phyloP scores from a whole-genome alignment of 441 rosid genomes.

The Oxalis stricta region DNA sequence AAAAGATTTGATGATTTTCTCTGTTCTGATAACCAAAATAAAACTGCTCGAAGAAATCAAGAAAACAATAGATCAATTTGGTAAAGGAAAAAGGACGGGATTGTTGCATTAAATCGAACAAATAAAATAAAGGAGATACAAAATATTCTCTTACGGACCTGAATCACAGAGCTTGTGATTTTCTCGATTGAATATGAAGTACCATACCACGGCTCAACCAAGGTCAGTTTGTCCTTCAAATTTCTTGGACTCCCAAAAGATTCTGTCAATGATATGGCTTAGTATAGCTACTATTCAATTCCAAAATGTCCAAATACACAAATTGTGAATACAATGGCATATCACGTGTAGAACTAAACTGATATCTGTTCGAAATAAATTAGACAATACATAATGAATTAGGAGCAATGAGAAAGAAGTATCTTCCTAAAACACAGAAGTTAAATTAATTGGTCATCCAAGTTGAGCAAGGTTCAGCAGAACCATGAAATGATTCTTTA shows the following conservation, averaged over 20 bases:
- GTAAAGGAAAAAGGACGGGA: not conserved
- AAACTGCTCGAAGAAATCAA: not conserved
- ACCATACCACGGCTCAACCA: constrained; percentile 85
- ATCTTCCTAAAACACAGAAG: not conserved
- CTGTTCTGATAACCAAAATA: not conserved
- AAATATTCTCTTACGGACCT: constrained; percentile 33
- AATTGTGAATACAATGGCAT: not conserved
- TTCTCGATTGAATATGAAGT: constrained; percentile 66
- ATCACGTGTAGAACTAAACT: too few species aligned
- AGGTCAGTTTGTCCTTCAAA: constrained; percentile 68
- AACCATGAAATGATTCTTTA: too few species aligned
- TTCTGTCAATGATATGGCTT: constrained; percentile 28
- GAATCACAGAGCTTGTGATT: constrained; percentile 30
- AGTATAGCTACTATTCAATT: constrained; percentile 10
- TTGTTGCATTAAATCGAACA: not conserved
- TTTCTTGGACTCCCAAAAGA: constrained; percentile 80
- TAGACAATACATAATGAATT: not conserved
- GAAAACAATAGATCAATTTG: not conserved
- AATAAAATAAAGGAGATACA: constrained; percentile 1
- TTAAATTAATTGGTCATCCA: too few species aligned
- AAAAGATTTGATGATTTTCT: not conserved
- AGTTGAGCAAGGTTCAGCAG: too few species aligned
- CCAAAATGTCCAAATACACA: not conserved
- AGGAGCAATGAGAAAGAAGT: not conserved
- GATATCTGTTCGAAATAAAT: not conserved